Percentiles rank a stretch among this genome's conserved stretches.
These are phyloP conservation scores for Monilinia fructicola DNA, from an alignment of 2,329 filamentous ascomycete genomes.

Conservation along the genomic window DNA sequence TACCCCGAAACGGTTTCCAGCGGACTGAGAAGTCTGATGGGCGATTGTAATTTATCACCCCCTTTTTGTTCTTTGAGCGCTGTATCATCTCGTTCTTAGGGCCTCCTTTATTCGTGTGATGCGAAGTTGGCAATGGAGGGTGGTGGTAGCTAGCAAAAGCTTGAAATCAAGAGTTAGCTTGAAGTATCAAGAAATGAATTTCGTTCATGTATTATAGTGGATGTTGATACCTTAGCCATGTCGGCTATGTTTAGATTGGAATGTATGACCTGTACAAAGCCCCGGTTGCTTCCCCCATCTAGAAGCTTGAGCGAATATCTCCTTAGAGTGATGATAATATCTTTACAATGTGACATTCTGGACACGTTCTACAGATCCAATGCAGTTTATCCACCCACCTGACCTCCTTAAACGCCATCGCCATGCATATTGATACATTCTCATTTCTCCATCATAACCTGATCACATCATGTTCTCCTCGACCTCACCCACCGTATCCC, in stretches of 20 bases:
- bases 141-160: too few species aligned
- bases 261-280: background rate
- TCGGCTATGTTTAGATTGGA: background rate
- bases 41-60: too few species aligned
- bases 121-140: too few species aligned
- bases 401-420: slow-evolving; percentile 10
- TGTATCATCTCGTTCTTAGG: too few species aligned
- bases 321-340: background rate
- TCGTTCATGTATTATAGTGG: background rate
- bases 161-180: too few species aligned
- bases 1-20: too few species aligned
- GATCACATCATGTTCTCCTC: background rate
- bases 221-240: background rate
- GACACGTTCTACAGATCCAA: background rate
- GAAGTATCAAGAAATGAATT: too few species aligned
- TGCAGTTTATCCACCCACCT: background rate
- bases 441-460: background rate
- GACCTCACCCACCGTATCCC: background rate
- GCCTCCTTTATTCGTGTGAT: too few species aligned
- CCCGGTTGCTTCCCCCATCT: background rate
- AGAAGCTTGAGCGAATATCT: background rate
- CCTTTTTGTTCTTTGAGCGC: too few species aligned
- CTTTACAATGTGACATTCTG: background rate
- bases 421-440: slow-evolving; percentile 12
- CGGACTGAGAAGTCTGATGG: too few species aligned